Base-by-base conservation (phyloP, 2,329 filamentous ascomycete species). In the Neonectria hederae region DNA sequence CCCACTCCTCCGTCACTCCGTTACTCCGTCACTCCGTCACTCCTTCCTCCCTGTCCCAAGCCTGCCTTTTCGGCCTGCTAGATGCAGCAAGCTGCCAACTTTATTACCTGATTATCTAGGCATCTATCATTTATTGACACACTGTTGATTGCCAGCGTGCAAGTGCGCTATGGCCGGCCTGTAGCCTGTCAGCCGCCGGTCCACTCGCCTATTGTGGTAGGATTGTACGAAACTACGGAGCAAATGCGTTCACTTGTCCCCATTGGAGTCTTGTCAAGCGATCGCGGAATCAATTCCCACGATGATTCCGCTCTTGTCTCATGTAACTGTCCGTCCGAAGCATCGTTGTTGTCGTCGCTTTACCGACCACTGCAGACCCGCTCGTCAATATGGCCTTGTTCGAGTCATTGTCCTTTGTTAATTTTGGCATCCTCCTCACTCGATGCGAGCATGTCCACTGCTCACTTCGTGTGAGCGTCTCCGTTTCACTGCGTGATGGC, bases 1-100 rank as follows among this genome's bases (percentile, higher is more conserved):
- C 67, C 66, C 62, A 60, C 59, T 24, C 52, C 32, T 22, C 19
- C n/a, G n/a, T 32, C n/a, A 4, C 32, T n/a, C 38, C 7, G 10
- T 19, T n/a, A n/a, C 38, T 42, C 38, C 38, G n/a, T 32, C n/a
- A 4, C 32, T n/a, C 38, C 7, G 10, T 19, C 38, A n/a, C 38
- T 42, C 38, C 38, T 21, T 42, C 38, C 38, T 42, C 46, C 22
- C 35, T 42, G 26, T 14, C 38, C 57, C 57, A 57, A 53, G 65
- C 51, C 53, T 35, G 35, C 43, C 8, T 21, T 21, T 40, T 63
- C 53, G 59, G 54, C 60, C 35, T 43, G 22, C 24, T 46, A n/a
- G 45, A 26, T 48, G 45, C 43, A 21, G 43, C 43, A 13, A 46
- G 43, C 42, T 22, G 13, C 35, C 35, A n/a, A 6, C 35, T 38